These are phyloP conservation scores for Centrapalus pauciflorus DNA, from an alignment of 129 eudicot genomes.

Conservation along the genomic window DNA sequence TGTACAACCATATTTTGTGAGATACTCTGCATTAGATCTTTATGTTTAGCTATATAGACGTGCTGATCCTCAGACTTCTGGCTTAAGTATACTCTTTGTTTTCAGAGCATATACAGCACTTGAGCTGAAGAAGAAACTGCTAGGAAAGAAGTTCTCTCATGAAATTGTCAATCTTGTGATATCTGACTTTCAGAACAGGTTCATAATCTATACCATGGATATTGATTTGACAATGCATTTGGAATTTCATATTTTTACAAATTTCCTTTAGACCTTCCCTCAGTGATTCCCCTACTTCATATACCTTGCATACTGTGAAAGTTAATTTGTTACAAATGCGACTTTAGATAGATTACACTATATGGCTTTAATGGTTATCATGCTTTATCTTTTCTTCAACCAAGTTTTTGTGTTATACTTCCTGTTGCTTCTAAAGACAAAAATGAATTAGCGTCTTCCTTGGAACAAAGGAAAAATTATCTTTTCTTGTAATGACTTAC, in stretches of 20 bases:
- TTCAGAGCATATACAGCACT: conserved; percentile 61
- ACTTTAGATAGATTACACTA: not conserved
- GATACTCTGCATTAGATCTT: not conserved
- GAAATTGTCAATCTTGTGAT: conserved; percentile 55
- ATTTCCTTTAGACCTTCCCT: not conserved
- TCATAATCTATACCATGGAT: conserved; percentile 9
- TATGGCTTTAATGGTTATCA: not conserved
- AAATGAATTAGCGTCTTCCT: not conserved
- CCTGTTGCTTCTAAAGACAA: not conserved
- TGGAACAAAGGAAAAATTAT: not conserved
- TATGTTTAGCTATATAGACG: not conserved
- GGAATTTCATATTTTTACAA: not conserved
- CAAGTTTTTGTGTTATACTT: not conserved
- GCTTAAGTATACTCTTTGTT: conserved; percentile 6
- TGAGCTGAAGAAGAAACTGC: conserved; percentile 63
- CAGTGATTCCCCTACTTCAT: not conserved
- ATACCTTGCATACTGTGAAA: not conserved
- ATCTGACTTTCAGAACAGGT: conserved; percentile 70
- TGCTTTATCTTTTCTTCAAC: not conserved
- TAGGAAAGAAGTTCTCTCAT: conserved; percentile 42
- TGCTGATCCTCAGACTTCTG: not conserved
- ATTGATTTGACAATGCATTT: not conserved
- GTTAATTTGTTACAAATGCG: not conserved
- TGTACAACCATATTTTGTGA: no score
- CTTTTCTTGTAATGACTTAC: not conserved